Evolutionary conservation across 1,284 basidiomycete genomes (phyloP), one percentile per base, ranked within the genome.

Genomic region (Puccinia horiana): DNA sequence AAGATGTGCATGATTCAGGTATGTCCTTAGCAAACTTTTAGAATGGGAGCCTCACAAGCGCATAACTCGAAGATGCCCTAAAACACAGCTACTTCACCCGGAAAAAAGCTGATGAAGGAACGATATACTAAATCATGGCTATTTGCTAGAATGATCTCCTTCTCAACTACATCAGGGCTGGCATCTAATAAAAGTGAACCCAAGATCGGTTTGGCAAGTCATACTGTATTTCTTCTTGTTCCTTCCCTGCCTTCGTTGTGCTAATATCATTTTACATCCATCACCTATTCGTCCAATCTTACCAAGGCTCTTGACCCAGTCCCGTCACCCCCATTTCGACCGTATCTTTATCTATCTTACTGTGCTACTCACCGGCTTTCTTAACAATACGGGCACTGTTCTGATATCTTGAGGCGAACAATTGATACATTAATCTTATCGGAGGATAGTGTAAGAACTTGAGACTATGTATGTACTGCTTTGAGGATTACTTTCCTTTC

Each of bases 21-120:
- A 96, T 86, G 91, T 98, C 42, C 93, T 99, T 83, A 90, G 91
- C 85, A 92, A 91, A 86, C 89, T 99, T 83, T 90, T 99, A 69
- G 92, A 92, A 82, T 99, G 96, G 88, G 96, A 99, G 87, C 95
- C 95, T 49, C 90, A 90, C 1, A 91, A 93, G 84, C 92, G 95
- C 84, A 92, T 95, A 84, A 92, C 92, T 97, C 65, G 90, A 91
- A 85, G 92, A 95, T 67, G 96, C 96, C 29, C 90, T 98, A 81
- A 90, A 90, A 81, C 95, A 97, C 86, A 92, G 92, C 8, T 98
- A 95, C 87, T 94, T 96, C 69, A 81, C 69, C 18, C 72, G 74
- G 14, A 81, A 81, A 54, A 81, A 75, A 63, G 79, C 74, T 52
- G 79, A 81, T 67, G 79, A 81, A 65, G 79, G 79, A 32, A 81